These are phyloP conservation scores for Microcos paniculata DNA, from an alignment of 345 rosid species.

Conservation along the genomic window DNA sequence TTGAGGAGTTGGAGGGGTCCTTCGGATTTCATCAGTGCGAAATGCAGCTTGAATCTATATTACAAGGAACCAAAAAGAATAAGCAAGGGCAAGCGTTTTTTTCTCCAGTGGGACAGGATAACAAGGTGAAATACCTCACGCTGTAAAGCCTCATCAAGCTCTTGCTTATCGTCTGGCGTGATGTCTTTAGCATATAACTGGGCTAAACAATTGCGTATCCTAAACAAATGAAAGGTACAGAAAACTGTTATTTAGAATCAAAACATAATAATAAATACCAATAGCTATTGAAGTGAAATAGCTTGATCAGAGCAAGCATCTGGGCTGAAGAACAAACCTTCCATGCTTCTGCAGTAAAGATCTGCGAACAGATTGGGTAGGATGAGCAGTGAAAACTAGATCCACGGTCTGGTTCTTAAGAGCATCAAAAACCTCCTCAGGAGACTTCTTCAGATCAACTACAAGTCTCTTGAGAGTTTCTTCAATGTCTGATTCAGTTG, in stretches of 20 bases:
- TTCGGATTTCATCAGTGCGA: constrained; percentile 98
- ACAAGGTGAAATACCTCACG: constrained; percentile 59
- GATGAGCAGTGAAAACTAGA: constrained; percentile 96
- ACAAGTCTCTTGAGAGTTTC: constrained; percentile 95
- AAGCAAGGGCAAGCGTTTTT: background rate
- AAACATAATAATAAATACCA: background rate
- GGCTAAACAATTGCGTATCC: constrained; percentile 87
- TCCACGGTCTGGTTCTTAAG: constrained; percentile 96
- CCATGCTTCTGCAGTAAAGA: constrained; percentile 98
- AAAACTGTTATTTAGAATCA: constrained; percentile 12
- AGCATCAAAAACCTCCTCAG: constrained; percentile 88
- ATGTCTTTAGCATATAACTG: constrained; percentile 91
- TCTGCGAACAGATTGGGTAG: constrained; percentile 94
- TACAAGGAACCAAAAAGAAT: background rate
- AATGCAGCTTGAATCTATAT: constrained; percentile 98
- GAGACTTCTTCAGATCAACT: constrained; percentile 72
- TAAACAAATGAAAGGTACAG: constrained; percentile 24
- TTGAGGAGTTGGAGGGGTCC: constrained; percentile 98
- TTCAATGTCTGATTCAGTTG: constrained; percentile 94
- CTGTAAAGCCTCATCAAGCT: constrained; percentile 94
- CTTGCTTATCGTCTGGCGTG: constrained; percentile 98
- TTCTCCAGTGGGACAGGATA: background rate
- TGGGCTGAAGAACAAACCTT: constrained; percentile 46
- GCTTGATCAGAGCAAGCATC: background rate
- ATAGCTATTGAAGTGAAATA: constrained; percentile 1